Conservation (phyloP, 2,329 filamentous ascomycete species). For the Beauveria medogensis region DNA sequence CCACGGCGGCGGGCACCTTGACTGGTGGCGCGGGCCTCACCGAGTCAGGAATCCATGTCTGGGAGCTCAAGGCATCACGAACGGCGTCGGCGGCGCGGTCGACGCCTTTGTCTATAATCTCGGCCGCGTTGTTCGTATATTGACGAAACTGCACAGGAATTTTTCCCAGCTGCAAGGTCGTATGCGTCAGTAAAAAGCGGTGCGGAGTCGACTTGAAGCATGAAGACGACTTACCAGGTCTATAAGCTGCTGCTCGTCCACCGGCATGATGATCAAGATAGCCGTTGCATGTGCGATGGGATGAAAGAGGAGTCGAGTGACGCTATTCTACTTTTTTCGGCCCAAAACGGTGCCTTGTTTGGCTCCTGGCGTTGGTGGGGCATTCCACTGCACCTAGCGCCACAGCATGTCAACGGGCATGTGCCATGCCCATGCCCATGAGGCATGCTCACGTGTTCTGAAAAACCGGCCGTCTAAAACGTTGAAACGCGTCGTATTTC, state of each 20-base stretch:
- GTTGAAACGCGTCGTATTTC: too few relatives aligned
- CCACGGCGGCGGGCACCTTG: conserved; percentile 23
- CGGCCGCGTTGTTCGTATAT: conserved; percentile 66
- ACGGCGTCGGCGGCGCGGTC: conserved; percentile 65
- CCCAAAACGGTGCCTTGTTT: conserved; percentile 4
- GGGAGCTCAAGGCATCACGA: conserved; percentile 58
- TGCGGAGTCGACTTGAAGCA: not conserved
- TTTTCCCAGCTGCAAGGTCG: conserved; percentile 37
- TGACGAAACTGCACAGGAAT: conserved; percentile 56
- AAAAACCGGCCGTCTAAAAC: too few relatives aligned
- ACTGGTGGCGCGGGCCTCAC: conserved; percentile 51
- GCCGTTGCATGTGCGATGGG: conserved; percentile 11
- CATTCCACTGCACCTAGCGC: not conserved
- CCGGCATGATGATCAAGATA: conserved; percentile 52
- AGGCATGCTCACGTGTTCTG: not conserved
- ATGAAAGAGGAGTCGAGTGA: conserved; percentile 9
- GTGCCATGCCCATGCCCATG: not conserved
- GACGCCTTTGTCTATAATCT: conserved; percentile 73
- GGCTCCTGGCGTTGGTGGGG: conserved; percentile 3
- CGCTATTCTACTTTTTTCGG: conserved; percentile 9
- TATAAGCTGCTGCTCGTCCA: conserved; percentile 70
- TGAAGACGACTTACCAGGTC: conserved; percentile 53
- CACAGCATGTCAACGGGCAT: not conserved
- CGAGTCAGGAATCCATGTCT: conserved; percentile 64
- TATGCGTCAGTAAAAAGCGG: not conserved